Conservation (phyloP, 495 filamentous ascomycete genomes). For the Trypethelium eluteriae region DNA sequence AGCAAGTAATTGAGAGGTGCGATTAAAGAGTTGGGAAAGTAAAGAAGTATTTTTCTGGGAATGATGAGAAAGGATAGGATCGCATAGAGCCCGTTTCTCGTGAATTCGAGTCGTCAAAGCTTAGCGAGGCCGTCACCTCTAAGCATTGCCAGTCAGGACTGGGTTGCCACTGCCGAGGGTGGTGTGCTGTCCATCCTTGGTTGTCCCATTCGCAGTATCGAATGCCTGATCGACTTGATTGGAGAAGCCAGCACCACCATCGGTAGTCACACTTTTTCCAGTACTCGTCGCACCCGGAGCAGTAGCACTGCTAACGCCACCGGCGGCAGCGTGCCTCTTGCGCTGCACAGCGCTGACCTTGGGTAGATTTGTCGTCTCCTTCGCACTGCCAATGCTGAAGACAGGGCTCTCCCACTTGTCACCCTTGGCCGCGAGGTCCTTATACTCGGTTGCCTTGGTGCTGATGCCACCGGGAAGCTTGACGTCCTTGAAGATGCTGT, state of each 20-base stretch:
- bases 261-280: constrained; percentile 8
- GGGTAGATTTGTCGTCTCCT: constrained; percentile 64
- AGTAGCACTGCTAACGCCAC: not conserved
- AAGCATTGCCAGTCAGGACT: constrained; percentile 39
- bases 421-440: constrained; percentile 75
- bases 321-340: constrained; percentile 50
- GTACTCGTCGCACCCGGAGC: not conserved
- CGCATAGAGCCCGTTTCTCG: no score
- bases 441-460: constrained; percentile 91
- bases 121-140: constrained; percentile 18
- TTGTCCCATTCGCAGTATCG: constrained; percentile 13
- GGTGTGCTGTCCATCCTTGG: constrained; percentile 30
- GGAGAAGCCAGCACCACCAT: constrained; percentile 42
- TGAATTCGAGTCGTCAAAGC: no score
- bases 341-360: constrained; percentile 54
- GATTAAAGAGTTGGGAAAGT: not conserved
- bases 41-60: not conserved
- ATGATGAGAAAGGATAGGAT: not conserved
- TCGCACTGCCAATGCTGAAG: constrained; percentile 78
- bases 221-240: constrained; percentile 46
- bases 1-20: not conserved
- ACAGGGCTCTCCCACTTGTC: constrained; percentile 92
- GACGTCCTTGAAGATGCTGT: constrained; percentile 84
- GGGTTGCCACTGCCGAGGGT: constrained; percentile 43
- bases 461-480: constrained; percentile 84